phyloP scores from a whole-genome alignment of 768 basidiomycete species.

The Xerocomus spinulosus region DNA sequence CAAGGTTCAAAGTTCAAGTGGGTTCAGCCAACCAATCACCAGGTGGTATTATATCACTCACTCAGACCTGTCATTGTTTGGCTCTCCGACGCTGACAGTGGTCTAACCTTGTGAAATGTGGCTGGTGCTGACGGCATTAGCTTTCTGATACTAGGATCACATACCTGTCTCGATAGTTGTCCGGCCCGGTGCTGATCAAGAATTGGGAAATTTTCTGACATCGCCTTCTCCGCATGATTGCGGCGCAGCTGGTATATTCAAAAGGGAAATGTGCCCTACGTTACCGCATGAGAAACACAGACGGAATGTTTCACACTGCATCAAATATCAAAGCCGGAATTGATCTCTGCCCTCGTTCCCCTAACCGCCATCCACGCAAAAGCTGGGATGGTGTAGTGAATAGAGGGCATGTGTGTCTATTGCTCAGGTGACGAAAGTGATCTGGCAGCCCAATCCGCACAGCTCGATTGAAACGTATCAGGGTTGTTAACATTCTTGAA shows the following conservation, averaged over 20 bases:
- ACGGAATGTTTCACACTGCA: slow-evolving; percentile 14
- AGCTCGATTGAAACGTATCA: slow-evolving; percentile 8
- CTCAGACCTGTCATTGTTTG: background rate
- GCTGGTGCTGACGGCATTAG: background rate
- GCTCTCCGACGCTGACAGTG: slow-evolving; percentile 4
- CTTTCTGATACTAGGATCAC: background rate
- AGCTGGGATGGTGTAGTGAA: slow-evolving; percentile 67
- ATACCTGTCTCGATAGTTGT: background rate
- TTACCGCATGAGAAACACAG: slow-evolving; percentile 16
- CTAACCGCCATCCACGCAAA: slow-evolving; percentile 57
- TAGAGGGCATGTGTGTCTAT: slow-evolving; percentile 43
- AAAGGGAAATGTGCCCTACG: slow-evolving; percentile 18
- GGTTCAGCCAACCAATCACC: slow-evolving; percentile 2
- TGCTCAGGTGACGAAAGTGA: background rate
- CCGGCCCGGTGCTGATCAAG: background rate
- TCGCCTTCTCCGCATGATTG: background rate
- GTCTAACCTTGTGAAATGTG: background rate
- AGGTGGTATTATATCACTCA: background rate
- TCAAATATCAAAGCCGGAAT: slow-evolving; percentile 20
- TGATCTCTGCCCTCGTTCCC: slow-evolving; percentile 79
- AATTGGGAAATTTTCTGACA: background rate
- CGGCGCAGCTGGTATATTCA: slow-evolving; percentile 1
- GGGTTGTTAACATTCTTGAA: slow-evolving; percentile 19
- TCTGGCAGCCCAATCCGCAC: slow-evolving; percentile 4
- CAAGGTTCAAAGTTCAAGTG: background rate